These are phyloP conservation scores for Lolium rigidum DNA, from an alignment of 176 grass and related monocot species.

Conservation along the genomic window DNA sequence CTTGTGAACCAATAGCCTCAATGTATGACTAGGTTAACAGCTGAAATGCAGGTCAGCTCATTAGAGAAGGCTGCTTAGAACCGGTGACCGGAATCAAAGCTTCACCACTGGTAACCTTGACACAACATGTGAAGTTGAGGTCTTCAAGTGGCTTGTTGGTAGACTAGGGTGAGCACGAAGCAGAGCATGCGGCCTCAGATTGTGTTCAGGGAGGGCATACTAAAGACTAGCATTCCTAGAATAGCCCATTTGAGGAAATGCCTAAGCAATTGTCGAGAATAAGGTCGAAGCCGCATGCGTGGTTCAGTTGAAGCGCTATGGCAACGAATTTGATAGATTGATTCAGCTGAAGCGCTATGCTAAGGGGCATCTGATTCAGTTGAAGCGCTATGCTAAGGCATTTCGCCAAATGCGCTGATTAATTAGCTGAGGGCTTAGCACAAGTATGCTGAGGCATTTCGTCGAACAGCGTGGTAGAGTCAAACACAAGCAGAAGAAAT, in stretches of 20 bases:
- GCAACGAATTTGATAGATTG: too few species aligned
- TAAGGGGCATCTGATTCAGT: neutral
- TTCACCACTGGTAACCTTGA: neutral
- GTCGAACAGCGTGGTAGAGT: constrained; percentile 44
- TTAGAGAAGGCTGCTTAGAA: neutral
- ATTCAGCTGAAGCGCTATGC: too few species aligned
- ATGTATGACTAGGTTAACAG: neutral
- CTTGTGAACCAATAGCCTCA: neutral
- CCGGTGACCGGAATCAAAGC: constrained; percentile 9
- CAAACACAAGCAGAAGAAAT: neutral
- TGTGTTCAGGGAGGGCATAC: neutral
- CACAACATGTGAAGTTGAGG: constrained; percentile 24
- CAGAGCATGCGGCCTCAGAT: neutral
- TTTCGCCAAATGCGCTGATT: neutral
- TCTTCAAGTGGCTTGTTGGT: neutral
- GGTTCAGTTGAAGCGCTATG: too few species aligned
- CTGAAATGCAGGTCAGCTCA: constrained; percentile 13
- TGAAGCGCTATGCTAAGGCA: neutral
- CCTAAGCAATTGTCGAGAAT: too few species aligned
- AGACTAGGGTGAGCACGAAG: neutral
- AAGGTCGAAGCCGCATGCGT: too few species aligned
- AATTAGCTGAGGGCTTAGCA: too few species aligned
- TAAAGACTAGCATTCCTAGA: neutral
- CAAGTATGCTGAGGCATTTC: constrained; percentile 36
- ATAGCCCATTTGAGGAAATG: too few species aligned